Evolutionary conservation across 176 grass and related monocot species (phyloP).

Genomic region (Musa beccarii): DNA sequence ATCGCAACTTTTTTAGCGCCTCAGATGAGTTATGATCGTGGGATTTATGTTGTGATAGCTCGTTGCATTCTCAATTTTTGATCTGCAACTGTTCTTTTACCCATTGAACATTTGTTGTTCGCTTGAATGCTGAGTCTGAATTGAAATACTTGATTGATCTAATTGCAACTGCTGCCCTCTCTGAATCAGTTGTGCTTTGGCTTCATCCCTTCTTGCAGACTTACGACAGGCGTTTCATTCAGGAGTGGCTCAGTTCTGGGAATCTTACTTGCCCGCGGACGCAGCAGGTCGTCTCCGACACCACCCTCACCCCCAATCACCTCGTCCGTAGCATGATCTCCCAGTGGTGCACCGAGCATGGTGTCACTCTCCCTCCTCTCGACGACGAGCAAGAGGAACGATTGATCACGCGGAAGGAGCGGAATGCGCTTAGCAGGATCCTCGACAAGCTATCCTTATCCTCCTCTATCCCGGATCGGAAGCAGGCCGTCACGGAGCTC

Average conservation of each 20-base stretch:
- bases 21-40: not conserved
- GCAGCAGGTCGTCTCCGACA: conserved; percentile 49
- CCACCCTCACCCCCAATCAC: conserved; percentile 42
- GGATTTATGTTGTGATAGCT: not conserved
- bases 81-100: not conserved
- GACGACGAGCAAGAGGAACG: conserved; percentile 28
- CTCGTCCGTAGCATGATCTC: conserved; percentile 51
- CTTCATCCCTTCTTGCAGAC: conserved; percentile 42
- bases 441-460: conserved; percentile 47
- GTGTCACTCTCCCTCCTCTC: conserved; percentile 28
- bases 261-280: conserved; percentile 51
- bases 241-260: conserved; percentile 56
- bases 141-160: not conserved
- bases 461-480: conserved; percentile 31
- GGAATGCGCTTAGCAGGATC: conserved; percentile 39
- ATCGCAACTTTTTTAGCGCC: not conserved
- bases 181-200: not conserved
- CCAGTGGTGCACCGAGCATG: conserved; percentile 56
- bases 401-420: conserved; percentile 36
- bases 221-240: conserved; percentile 57
- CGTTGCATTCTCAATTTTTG: not conserved
- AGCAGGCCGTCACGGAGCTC: conserved; percentile 55
- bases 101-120: not conserved
- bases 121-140: not conserved
- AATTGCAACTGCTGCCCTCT: too few relatives aligned